phyloP scores from a whole-genome alignment of 129 eudicot genomes.

The Artemisia tridentata region DNA sequence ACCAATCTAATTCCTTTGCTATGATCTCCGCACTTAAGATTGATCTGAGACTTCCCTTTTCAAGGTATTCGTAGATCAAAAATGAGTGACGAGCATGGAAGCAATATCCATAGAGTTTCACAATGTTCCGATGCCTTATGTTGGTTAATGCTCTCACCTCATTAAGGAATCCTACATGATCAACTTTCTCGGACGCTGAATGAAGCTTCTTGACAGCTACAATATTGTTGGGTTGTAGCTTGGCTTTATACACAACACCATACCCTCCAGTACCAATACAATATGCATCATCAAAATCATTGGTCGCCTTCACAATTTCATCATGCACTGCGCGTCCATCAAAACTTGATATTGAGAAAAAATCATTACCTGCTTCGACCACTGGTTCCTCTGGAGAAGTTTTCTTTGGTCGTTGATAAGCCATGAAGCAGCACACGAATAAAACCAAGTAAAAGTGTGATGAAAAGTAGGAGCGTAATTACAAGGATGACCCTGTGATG shows the following conservation, averaged over 20 bases:
- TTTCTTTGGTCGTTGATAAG: background rate
- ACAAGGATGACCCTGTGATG: background rate
- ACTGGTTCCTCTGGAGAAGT: background rate
- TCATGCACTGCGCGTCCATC: slow-evolving; percentile 18
- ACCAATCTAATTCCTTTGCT: slow-evolving; percentile 20
- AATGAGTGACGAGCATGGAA: no score
- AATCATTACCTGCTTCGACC: background rate
- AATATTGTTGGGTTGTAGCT: no score
- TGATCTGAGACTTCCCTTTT: slow-evolving; percentile 11
- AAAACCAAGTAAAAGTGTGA: background rate
- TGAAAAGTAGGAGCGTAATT: slow-evolving; percentile 16
- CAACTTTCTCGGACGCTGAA: slow-evolving; percentile 7
- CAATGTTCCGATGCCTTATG: background rate
- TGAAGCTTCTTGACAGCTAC: slow-evolving; percentile 24
- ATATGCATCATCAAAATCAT: no score
- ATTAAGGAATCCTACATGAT: slow-evolving; percentile 14
- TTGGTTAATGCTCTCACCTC: slow-evolving; percentile 7
- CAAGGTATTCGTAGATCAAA: slow-evolving; percentile 10
- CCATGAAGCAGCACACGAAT: background rate
- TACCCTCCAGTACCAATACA: no score
- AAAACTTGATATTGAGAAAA: background rate
- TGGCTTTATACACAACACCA: no score
- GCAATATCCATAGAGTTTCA: no score
- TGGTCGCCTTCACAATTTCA: slow-evolving; percentile 9
- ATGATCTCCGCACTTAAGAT: slow-evolving; percentile 1